Base-by-base conservation (phyloP, 163 green algal genomes). In the Volvox carteri region DNA sequence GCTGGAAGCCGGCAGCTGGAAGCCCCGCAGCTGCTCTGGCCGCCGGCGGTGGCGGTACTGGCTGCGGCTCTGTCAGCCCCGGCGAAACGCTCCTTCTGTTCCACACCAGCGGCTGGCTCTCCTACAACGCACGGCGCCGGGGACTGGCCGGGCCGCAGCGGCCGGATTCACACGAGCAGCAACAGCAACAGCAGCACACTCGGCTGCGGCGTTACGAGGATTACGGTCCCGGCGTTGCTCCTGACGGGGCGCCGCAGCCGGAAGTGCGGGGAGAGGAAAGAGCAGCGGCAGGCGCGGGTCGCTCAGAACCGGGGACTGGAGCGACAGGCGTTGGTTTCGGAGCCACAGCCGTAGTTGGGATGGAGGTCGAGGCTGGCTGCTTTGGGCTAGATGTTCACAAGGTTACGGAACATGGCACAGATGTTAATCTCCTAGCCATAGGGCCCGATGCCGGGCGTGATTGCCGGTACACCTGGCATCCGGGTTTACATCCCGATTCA, bases 381-480 rank as follows among this genome's bases (percentile, higher is more conserved):
- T n/a, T n/a, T n/a, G n/a, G n/a, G n/a, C n/a, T n/a, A n/a, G n/a
- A n/a, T n/a, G n/a, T n/a, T n/a, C n/a, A n/a, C n/a, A n/a, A n/a
- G n/a, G n/a, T n/a, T n/a, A n/a, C n/a, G n/a, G n/a, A n/a, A n/a
- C n/a, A n/a, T n/a, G n/a, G n/a, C n/a, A n/a, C n/a, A n/a, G n/a
- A n/a, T n/a, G n/a, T n/a, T n/a, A n/a, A n/a, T n/a, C n/a, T n/a
- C n/a, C n/a, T n/a, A n/a, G n/a, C n/a, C n/a, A n/a, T n/a, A n/a
- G 67, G 33, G 33, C 5, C 8, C 33, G 23, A 73, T 11, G 14
- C 67, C 1, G 67, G 33, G 67, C 41, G 72, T 28, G 73, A 80
- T 42, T 62, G 48, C 30, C 75, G 75, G 48, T 84, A 84, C 30
- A 52, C 68, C 19, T 84, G 75, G 75, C 14, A 84, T 33, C 75